Evolutionary conservation across 495 filamentous ascomycete species (phyloP), one percentile per base, ranked within the genome.

Genomic region (Xylaria acuta): DNA sequence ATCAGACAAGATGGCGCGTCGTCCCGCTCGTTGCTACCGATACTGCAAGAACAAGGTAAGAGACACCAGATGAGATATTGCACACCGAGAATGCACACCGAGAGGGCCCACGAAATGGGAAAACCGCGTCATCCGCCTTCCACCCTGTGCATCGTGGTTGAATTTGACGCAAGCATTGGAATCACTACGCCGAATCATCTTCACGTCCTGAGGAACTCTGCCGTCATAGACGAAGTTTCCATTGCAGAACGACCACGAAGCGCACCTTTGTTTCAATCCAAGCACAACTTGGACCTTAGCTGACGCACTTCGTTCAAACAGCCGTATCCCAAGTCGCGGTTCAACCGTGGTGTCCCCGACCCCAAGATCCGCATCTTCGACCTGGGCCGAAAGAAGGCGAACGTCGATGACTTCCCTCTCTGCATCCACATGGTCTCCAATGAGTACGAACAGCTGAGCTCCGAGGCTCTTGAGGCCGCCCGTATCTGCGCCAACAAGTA

Each of bases 21-120:
- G 96, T 89, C 96, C 96, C 79, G 96, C 96, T 77, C 90, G 97
- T 87, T 99, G 96, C 87, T 99, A 99, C 91, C 94, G 96, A 85
- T 99, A 99, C 91, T 99, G 96, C 94, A 98, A 98, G 94, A 98
- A 98, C 92, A 97, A 97, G 95, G 93, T 96, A 83, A 85, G 91
- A 88, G n/a, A 49, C 1, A 59, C 34, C 11, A 36, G 7, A 43
- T 36, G 16, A 62, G 32, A 40, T 7, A 32, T 30, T 69, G 6
- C 12, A 16, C 53, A 56, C 14, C n/a, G n/a, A n/a, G n/a, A n/a
- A 38, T 49, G 45, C 45, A 49, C 5, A n/a, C 45, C 65, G 25
- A 64, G 41, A 14, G 56, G 30, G 7, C 12, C 12, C 20, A 43
- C 3, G 34, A 43, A n/a, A 22, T 22, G 34, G 11, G 47, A 41